Percentiles rank a stretch among this genome's conserved stretches.
These are phyloP conservation scores for Dipteronia dyeriana DNA, from an alignment of 345 rosid genomes.

Conservation along the genomic window DNA sequence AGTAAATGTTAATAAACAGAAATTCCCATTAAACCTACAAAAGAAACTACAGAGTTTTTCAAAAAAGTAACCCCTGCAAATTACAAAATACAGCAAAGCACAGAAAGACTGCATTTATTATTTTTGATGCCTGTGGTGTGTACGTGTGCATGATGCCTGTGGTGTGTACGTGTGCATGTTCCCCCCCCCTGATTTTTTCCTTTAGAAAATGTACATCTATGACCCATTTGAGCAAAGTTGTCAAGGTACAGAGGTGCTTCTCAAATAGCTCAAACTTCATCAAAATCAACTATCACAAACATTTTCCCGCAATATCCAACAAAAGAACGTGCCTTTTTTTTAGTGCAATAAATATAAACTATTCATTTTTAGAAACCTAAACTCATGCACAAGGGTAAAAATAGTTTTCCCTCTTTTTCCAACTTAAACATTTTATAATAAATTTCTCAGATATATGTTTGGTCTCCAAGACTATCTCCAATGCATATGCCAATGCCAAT, in stretches of 20 bases:
- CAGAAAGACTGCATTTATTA: background rate
- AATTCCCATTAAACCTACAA: background rate
- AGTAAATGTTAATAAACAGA: constrained; percentile 19
- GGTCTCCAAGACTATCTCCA: no score
- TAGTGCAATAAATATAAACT: background rate
- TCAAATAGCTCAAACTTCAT: background rate
- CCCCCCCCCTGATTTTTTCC: no score
- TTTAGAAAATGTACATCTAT: no score
- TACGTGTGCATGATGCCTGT: no score
- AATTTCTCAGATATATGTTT: background rate
- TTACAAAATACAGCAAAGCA: background rate
- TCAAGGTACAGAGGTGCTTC: background rate
- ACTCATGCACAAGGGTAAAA: background rate
- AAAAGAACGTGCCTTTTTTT: background rate
- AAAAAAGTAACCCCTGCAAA: background rate
- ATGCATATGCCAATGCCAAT: no score
- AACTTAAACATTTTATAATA: background rate
- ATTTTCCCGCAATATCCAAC: background rate
- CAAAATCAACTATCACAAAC: background rate
- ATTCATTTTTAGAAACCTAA: background rate
- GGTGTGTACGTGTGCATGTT: no score
- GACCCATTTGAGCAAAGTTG: background rate
- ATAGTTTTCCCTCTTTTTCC: background rate
- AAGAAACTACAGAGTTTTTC: background rate
- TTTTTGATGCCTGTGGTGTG: background rate